phyloP scores from a whole-genome alignment of 2,329 filamentous ascomycete genomes.

The Fusarium paranaense region DNA sequence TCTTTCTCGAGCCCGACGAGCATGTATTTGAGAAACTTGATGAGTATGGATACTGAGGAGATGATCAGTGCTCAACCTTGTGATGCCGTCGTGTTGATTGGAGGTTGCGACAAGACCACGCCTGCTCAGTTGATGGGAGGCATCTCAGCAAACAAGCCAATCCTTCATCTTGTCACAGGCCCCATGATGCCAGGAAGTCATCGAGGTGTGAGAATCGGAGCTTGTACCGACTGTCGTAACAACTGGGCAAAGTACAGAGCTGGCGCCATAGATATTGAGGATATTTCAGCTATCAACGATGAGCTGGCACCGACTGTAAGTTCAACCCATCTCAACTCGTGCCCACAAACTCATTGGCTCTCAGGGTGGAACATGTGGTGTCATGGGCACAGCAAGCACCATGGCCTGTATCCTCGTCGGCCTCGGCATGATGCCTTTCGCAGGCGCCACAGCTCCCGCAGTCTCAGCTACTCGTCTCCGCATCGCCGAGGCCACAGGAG shows the following conservation, averaged over 20 bases:
- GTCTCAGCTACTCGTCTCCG: constrained; percentile 82
- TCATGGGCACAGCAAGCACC: constrained; percentile 93
- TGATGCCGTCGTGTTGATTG: constrained; percentile 75
- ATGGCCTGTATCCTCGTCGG: constrained; percentile 88
- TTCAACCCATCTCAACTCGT: neutral
- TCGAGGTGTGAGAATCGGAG: constrained; percentile 72
- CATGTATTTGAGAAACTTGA: constrained; percentile 80
- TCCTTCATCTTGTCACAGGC: constrained; percentile 75
- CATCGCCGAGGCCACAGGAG: constrained; percentile 79
- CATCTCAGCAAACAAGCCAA: constrained; percentile 79
- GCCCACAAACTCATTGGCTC: neutral
- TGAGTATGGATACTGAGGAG: constrained; percentile 85
- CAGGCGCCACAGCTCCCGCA: constrained; percentile 82
- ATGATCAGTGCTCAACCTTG: constrained; percentile 80
- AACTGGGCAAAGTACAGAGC: constrained; percentile 79
- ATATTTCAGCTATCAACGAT: constrained; percentile 77
- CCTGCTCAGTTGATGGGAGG: constrained; percentile 82
- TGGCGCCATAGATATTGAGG: constrained; percentile 75
- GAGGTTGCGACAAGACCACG: constrained; percentile 81
- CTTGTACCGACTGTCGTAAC: constrained; percentile 80
- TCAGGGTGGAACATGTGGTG: constrained; percentile 80
- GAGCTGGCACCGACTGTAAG: constrained; percentile 77
- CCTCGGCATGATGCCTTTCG: constrained; percentile 83
- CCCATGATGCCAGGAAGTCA: constrained; percentile 82
- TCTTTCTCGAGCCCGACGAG: constrained; percentile 77